Evolutionary conservation across 768 basidiomycete genomes (phyloP).

Genomic region (Termitomyces sp.): DNA sequence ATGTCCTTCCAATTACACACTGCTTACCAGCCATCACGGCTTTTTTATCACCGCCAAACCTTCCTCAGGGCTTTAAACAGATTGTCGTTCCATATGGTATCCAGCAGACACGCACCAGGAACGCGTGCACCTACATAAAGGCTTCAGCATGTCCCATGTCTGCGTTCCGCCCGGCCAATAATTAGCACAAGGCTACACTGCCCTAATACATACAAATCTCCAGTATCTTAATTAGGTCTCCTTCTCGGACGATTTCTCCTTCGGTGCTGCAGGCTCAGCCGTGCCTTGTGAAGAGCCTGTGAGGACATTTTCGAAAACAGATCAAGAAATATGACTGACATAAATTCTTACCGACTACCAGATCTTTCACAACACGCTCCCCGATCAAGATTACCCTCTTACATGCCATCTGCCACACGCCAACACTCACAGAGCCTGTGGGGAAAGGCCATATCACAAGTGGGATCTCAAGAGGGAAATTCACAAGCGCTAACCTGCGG

Average conservation of each 20-base stretch:
- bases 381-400: conserved; percentile 75
- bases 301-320: conserved; percentile 1
- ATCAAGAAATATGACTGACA: background rate
- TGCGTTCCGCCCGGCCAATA: background rate
- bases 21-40: background rate
- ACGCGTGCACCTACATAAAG: background rate
- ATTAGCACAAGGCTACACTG: conserved; percentile 11
- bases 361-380: conserved; percentile 66
- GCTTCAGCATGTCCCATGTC: conserved; percentile 4
- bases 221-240: conserved; percentile 3
- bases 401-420: conserved; percentile 95
- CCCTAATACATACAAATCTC: conserved; percentile 10
- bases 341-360: conserved; percentile 39
- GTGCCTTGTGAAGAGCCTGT: conserved; percentile 8
- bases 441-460: conserved; percentile 1
- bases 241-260: conserved; percentile 11
- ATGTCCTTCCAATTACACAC: background rate
- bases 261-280: conserved; percentile 7
- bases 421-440: conserved; percentile 88
- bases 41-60: background rate
- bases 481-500: conserved; percentile 51
- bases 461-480: background rate
- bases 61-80: background rate
- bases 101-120: background rate
- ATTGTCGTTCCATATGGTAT: background rate